A percentile compares a stretch with the other conserved stretches of the same genome.
phyloP scores from a whole-genome alignment of 805 yeast genomes.

The Metahyphopichia silvanorum region DNA sequence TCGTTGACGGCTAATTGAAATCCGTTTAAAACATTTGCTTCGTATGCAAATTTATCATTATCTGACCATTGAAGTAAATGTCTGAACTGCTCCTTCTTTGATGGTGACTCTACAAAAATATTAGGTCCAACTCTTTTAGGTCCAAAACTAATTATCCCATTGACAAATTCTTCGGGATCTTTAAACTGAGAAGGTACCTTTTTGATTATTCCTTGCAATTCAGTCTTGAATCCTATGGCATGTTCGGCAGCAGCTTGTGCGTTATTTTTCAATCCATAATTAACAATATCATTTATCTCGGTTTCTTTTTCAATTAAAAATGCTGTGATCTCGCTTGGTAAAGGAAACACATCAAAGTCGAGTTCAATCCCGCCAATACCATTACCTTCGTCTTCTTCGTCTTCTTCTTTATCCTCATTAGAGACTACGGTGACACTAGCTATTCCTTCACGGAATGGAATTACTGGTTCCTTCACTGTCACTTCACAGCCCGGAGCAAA shows the following conservation, averaged over 20 bases:
- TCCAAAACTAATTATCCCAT: constrained; percentile 62
- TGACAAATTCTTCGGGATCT: constrained; percentile 16
- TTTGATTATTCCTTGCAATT: constrained; percentile 7
- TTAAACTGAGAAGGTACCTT: constrained; percentile 8
- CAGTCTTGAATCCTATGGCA: constrained; percentile 7
- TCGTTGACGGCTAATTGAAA: constrained; percentile 77
- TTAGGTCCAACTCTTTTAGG: constrained; percentile 77
- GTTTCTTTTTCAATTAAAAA: constrained; percentile 48
- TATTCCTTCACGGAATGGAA: constrained; percentile 90
- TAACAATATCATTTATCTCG: constrained; percentile 37
- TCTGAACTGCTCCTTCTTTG: constrained; percentile 22
- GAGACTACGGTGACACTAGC: constrained; percentile 35
- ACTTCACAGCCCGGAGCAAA: constrained; percentile 86
- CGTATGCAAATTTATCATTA: constrained; percentile 33
- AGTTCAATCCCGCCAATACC: constrained; percentile 49
- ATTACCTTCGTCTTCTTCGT: constrained; percentile 13
- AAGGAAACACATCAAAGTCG: constrained; percentile 55
- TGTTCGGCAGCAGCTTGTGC: constrained; percentile 13
- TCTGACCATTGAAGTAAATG: constrained; percentile 18
- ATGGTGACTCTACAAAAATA: constrained; percentile 55
- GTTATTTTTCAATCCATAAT: constrained; percentile 8
- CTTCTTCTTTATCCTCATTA: constrained; percentile 11
- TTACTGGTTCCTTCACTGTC: constrained; percentile 84
- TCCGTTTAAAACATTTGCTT: constrained; percentile 71
- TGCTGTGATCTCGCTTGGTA: constrained; percentile 48